Evolutionary conservation across 768 basidiomycete genomes (phyloP), one percentile per base, ranked within the genome.

Genomic region (Leucosporidium scottii): DNA sequence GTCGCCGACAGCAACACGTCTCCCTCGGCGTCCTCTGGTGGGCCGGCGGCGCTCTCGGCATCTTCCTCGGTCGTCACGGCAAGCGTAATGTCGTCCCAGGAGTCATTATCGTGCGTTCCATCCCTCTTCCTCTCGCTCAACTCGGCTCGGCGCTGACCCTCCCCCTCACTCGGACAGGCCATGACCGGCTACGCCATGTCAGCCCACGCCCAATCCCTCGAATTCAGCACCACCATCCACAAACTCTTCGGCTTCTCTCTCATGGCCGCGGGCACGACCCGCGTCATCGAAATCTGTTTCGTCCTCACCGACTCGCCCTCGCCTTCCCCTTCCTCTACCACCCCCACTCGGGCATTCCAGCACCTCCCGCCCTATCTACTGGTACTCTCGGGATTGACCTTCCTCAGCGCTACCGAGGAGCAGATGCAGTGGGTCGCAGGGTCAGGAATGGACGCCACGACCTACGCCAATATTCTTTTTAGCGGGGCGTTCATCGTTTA

Each of bases 171-270:
- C 67, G 91, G 88, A 58, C 87, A 93, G 71, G 86, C 91, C 66
- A 81, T 96, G 66, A 96, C 93, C 0, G 93, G 93, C 9, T 94
- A 89, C 87, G 92, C 87, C 0, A 93, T 96, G 89, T 88, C 89
- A 0, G 86, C 90, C 54, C 93, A 96, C 71, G 84, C 85, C 0
- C 93, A 58, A 25, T 39, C 36, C 57, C 57, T 58, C 57, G 57
- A 58, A 17, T 58, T 39, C 36, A 39, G 36, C 36, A 58, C 57
- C 21, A 39, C 10, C 36, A 36, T 58, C 4, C 92, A 94, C 75
- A 82, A 83, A 0, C 82, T 87, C 67, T 94, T 94, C 70, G 93
- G 93, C n/a, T 82, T 84, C 70, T 87, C 88, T 0, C 83, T 97
- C 30, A 90, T 91, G 82, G 81, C 86, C 2, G 93, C 92, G 9